Base-by-base conservation (phyloP, 129 eudicot genomes). In the Scalesia atractyloides region DNA sequence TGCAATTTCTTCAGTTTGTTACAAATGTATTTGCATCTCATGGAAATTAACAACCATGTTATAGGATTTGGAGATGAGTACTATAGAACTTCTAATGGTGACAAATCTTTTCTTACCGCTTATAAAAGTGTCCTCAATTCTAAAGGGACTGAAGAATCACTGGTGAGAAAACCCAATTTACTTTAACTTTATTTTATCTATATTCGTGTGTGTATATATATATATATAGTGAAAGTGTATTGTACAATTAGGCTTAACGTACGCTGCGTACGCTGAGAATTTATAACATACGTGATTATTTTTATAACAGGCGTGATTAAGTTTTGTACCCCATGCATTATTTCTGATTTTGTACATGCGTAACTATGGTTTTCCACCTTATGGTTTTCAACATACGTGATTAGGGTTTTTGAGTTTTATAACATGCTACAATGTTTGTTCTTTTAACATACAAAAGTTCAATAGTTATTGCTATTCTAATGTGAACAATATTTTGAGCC, bases 11-110 rank as follows among this genome's bases (percentile, higher is more conserved):
- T 64, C 11, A 3, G 50, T 16, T 63, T 11, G 10, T 56, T 49
- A 13, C 5, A 12, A 30, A 51, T 9, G 33, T 51, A 50, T 2
- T 47, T 0, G 33, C 30, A 62, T 49, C 16, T 57, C 73, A 76
- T 17, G 14, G 9, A 24, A 77, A 41, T 7, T 39, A 22, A 3
- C 44, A 74, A 4, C 13, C 19, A 26, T 66, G 63, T 43, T 65
- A 18, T 68, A 89, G 96, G 83, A 70, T 84, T 86, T 65, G 96
- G 88, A 44, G 73, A 43, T 61, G 92, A 80, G 76, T 86, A 78
- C 78, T 82, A 75, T 48, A 66, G 41, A 47, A 36, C 51, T 34
- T 15, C 18, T 14, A 81, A 82, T 14, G 78, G 54, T 10, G 87
- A 66, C 70, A 80, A 80, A 59, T 43, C 89, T 33, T 72, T 72